These are phyloP conservation scores for Aureobasidium sp. DNA, from an alignment of 2,329 filamentous ascomycete species.

Conservation along the genomic window DNA sequence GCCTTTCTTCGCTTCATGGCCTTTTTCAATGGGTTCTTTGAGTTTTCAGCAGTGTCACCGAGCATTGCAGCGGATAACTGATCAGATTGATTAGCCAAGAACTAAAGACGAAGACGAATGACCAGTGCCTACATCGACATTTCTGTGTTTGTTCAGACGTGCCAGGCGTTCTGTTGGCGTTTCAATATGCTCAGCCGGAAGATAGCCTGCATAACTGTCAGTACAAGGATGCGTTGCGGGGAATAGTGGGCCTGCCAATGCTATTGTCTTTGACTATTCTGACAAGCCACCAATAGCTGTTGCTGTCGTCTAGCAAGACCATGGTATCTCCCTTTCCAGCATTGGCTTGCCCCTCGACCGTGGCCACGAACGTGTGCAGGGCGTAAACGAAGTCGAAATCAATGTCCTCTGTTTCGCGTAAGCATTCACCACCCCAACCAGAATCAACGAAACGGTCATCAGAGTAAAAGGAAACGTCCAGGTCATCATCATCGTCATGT, in stretches of 20 bases:
- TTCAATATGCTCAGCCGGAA: constrained; percentile 96
- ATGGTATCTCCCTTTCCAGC: constrained; percentile 98
- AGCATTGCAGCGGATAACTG: constrained; percentile 65
- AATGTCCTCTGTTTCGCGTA: constrained; percentile 93
- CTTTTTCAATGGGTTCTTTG: constrained; percentile 74
- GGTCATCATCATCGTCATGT: constrained; percentile 51
- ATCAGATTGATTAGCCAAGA: constrained; percentile 23
- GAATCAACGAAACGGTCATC: constrained; percentile 61
- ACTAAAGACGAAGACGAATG: constrained; percentile 16
- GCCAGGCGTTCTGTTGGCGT: constrained; percentile 92
- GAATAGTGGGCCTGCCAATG: constrained; percentile 53
- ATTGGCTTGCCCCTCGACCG: constrained; percentile 96
- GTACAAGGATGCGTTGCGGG: constrained; percentile 1
- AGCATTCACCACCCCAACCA: constrained; percentile 73
- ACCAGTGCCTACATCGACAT: constrained; percentile 73
- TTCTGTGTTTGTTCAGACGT: constrained; percentile 92
- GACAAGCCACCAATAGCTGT: constrained; percentile 99
- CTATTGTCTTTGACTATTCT: constrained; percentile 95
- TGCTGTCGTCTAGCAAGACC: constrained; percentile 96
- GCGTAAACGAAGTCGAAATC: constrained; percentile 99
- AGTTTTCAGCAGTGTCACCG: constrained; percentile 67
- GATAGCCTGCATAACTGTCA: constrained; percentile 59
- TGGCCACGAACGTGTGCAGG: constrained; percentile 93
- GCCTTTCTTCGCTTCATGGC: constrained; percentile 73
- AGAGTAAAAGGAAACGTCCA: constrained; percentile 50